Base-by-base conservation (phyloP, 441 rosid species). In the Erodium texanum region DNA sequence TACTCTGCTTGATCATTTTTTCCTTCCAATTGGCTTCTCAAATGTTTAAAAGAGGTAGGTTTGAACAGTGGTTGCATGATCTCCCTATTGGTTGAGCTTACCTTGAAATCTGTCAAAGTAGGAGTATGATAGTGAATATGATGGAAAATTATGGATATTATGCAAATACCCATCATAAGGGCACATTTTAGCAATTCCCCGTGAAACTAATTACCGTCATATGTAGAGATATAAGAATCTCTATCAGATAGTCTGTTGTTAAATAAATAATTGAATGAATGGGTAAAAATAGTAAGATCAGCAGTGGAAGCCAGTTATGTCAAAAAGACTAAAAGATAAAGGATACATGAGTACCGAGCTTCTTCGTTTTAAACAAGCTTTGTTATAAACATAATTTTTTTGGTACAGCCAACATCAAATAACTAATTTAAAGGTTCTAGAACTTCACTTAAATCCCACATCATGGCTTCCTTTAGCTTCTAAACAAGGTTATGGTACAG, bases 391-490 rank as follows among this genome's bases (percentile, higher is more conserved):
- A 10, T 7, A 27, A 1, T 27, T 19, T 56, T 56, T 56, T 56
- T 19, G 62, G 27, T 56, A 56, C 62, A 56, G 62, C 62, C 20
- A 14, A 56, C 62, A 56, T 3, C 62, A 56, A 56, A 56, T 22
- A 56, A 56, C 14, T 56, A 19, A 56, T 56, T 20, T 56, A 56
- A 56, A 56, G 62, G 62, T 56, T 56, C 22, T 56, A 19, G 32
- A 59, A 59, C 61, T 54, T 54, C n/a, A n/a, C n/a, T 54, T 54
- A 16, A 11, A 14, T 15, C 36, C 16, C 18, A 23, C 64, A 24
- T 61, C 34, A 23, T 24, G 29, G 24, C 24, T 61, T 27, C 64
- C 64, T 22, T 61, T 24, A 38, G 1, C 14, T 38, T 38, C 64
- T 24, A 24, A 61, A 24, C n/a, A 27, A 8, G 64, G 64, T 27